Evolutionary conservation across 495 filamentous ascomycete genomes (phyloP).

Genomic region (Penicillium simplicissimum): DNA sequence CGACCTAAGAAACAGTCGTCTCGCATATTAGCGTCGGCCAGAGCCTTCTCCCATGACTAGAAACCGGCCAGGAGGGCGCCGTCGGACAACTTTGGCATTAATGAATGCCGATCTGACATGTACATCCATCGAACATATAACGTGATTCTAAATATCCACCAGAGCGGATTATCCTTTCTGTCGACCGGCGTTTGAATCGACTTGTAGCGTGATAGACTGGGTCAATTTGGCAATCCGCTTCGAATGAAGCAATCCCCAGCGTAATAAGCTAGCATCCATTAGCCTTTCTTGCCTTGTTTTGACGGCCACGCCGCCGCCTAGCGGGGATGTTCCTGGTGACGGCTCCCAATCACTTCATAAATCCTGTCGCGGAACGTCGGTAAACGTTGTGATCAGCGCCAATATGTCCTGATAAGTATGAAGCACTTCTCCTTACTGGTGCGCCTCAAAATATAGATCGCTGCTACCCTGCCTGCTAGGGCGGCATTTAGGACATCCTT

Average conservation of each 20-base stretch:
- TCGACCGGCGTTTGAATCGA: neutral
- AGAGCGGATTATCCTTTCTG: neutral
- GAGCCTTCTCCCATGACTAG: neutral
- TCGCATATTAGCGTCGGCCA: neutral
- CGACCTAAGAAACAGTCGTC: neutral
- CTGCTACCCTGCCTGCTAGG: too few relatives aligned
- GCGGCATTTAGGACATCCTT: neutral
- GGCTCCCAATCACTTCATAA: neutral
- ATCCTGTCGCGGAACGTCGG: neutral
- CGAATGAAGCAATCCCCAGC: neutral
- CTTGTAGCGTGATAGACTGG: neutral
- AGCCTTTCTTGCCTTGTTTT: neutral
- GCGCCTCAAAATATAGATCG: conserved; percentile 1
- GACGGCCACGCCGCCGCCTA: neutral
- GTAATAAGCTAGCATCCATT: neutral
- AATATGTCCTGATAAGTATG: neutral
- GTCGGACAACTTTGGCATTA: neutral
- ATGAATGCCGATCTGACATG: conserved; percentile 1
- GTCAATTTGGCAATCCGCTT: neutral
- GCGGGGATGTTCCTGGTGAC: neutral
- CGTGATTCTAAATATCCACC: neutral
- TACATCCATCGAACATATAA: neutral
- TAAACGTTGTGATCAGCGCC: neutral
- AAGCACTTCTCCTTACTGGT: neutral
- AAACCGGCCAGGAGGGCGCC: neutral